These are phyloP conservation scores for Knoxdaviesia proteae DNA, from an alignment of 2,329 filamentous ascomycete genomes.

Conservation along the genomic window DNA sequence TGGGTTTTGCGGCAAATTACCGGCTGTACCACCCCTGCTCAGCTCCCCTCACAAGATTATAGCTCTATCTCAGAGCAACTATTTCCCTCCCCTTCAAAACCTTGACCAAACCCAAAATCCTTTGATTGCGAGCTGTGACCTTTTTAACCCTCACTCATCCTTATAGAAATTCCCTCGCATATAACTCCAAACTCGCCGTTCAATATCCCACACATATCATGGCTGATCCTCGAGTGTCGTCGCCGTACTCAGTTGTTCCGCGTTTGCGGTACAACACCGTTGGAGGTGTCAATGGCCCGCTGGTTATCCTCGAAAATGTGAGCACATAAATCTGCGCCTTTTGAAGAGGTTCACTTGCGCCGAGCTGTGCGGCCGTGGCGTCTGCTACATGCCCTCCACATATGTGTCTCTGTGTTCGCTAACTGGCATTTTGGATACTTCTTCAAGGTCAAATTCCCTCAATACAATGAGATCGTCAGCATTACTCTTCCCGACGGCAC, in stretches of 20 bases:
- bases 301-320: slow-evolving; percentile 95
- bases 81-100: background rate
- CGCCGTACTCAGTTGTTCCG: slow-evolving; percentile 37
- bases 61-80: background rate
- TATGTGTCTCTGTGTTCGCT: background rate
- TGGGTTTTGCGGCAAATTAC: too few relatives aligned
- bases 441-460: slow-evolving; percentile 78
- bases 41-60: too few relatives aligned
- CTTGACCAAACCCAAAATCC: background rate
- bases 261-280: slow-evolving; percentile 91
- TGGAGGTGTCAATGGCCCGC: slow-evolving; percentile 88
- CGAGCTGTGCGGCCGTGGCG: too few relatives aligned
- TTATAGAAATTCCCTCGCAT: background rate
- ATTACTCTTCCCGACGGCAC: slow-evolving; percentile 91
- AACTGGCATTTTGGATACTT: slow-evolving; percentile 7
- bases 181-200: background rate
- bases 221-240: slow-evolving; percentile 36
- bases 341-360: too few relatives aligned
- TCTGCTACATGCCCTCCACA: background rate
- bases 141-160: background rate
- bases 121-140: background rate
- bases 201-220: slow-evolving; percentile 12
- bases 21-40: too few relatives aligned
- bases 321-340: background rate
- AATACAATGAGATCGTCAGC: slow-evolving; percentile 94